A percentile compares a stretch with the other conserved stretches of the same genome.
Evolutionary conservation across 768 basidiomycete genomes (phyloP).

Genomic region (Russula griseocarnosa): DNA sequence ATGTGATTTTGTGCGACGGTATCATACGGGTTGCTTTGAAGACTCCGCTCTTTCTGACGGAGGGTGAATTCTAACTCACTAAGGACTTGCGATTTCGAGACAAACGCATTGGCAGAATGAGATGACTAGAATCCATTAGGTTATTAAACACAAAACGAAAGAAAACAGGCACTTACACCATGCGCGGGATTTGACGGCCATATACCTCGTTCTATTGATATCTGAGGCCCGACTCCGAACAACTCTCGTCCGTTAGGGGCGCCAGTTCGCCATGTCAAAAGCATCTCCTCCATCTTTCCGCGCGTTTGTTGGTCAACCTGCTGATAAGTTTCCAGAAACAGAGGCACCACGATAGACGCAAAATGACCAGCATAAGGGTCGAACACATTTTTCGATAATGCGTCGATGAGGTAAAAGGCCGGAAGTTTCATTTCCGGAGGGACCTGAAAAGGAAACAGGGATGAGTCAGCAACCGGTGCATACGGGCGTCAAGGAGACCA

Average conservation of each 20-base stretch:
- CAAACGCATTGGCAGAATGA: constrained; percentile 43
- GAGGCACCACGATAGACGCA: constrained; percentile 69
- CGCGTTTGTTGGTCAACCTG: constrained; percentile 80
- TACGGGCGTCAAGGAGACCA: constrained; percentile 27
- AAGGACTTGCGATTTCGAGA: constrained; percentile 75
- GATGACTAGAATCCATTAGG: constrained; percentile 23
- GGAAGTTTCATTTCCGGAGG: constrained; percentile 88
- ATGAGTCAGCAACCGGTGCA: constrained; percentile 66
- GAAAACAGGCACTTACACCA: constrained; percentile 38
- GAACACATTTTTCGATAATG: constrained; percentile 94
- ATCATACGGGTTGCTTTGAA: constrained; percentile 75
- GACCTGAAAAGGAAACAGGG: constrained; percentile 52
- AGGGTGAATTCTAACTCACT: constrained; percentile 80
- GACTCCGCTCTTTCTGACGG: constrained; percentile 69
- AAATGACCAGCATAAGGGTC: constrained; percentile 89
- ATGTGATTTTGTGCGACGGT: constrained; percentile 64
- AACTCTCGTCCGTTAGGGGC: constrained; percentile 76
- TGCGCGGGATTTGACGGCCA: constrained; percentile 52
- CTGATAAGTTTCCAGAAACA: constrained; percentile 86
- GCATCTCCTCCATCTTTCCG: constrained; percentile 97
- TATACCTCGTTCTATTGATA: constrained; percentile 78
- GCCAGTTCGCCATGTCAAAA: constrained; percentile 90
- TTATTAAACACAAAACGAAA: not conserved
- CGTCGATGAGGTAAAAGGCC: constrained; percentile 91
- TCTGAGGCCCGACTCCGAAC: constrained; percentile 77